phyloP scores from a whole-genome alignment of 495 filamentous ascomycete species.

The Aspergillus coremiiformis region DNA sequence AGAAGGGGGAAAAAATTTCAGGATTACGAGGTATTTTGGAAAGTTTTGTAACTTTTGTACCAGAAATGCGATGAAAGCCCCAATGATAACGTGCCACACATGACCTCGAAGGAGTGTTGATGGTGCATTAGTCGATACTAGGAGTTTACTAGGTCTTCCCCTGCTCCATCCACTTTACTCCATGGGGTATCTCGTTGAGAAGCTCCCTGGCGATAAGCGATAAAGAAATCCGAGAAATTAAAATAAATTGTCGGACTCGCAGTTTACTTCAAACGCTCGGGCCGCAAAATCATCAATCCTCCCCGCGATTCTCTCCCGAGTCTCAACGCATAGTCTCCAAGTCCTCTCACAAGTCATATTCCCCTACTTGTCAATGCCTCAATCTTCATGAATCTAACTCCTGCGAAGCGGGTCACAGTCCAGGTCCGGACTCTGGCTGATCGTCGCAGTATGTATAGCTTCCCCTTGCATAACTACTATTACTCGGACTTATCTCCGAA shows the following conservation, averaged over 20 bases:
- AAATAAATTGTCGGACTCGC: too few relatives aligned
- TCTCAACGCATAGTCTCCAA: too few relatives aligned
- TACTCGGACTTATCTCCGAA: conserved; percentile 18
- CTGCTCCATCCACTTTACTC: background rate
- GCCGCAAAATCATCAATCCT: conserved; percentile 3
- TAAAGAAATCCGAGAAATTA: too few relatives aligned
- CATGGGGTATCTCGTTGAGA: background rate
- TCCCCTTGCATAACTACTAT: background rate
- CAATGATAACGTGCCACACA: too few relatives aligned
- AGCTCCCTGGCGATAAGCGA: too few relatives aligned
- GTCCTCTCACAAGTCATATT: too few relatives aligned
- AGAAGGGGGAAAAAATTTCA: too few relatives aligned
- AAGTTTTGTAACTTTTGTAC: too few relatives aligned
- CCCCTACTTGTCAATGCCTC: conserved; percentile 20
- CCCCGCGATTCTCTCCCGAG: conserved; percentile 5
- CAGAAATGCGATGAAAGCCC: too few relatives aligned
- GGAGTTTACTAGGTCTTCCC: background rate
- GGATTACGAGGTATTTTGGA: too few relatives aligned
- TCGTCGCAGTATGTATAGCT: conserved; percentile 27
- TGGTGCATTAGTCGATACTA: background rate
- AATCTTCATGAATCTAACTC: conserved; percentile 40
- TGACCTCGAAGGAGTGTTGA: background rate
- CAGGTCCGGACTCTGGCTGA: conserved; percentile 33
- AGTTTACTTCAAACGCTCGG: too few relatives aligned
- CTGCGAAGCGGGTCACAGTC: conserved; percentile 38